Evolutionary conservation across 1,139 yeast genomes (phyloP).

Genomic region (Scheffersomyces titani): DNA sequence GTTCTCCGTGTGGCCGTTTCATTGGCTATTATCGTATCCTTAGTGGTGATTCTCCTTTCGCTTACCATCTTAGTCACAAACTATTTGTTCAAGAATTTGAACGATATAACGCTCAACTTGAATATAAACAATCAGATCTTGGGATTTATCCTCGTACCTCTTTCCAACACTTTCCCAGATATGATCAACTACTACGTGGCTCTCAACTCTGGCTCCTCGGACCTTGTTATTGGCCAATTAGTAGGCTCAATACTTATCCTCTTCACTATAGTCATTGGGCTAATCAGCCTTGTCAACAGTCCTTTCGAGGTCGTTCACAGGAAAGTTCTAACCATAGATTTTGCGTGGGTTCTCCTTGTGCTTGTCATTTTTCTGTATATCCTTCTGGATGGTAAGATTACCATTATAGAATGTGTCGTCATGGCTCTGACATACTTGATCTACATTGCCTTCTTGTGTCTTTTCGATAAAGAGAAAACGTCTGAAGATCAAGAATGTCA

Average conservation of each 20-base stretch:
- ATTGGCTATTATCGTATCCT: conserved; percentile 14
- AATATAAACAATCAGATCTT: conserved; percentile 33
- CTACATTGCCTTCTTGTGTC: conserved; percentile 28
- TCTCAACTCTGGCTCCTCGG: conserved; percentile 30
- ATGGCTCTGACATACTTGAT: conserved; percentile 42
- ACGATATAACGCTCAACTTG: conserved; percentile 26
- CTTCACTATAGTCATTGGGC: conserved; percentile 38
- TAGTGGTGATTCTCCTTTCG: conserved; percentile 22
- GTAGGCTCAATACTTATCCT: conserved; percentile 41
- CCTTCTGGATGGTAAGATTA: conserved; percentile 52
- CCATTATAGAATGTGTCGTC: conserved; percentile 42
- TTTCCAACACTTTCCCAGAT: conserved; percentile 44
- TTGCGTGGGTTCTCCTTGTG: conserved; percentile 34
- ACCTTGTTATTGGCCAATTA: conserved; percentile 43
- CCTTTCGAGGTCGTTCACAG: conserved; percentile 25
- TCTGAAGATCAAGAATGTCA: conserved; percentile 3
- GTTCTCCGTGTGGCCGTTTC: conserved; percentile 14
- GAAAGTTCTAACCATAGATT: conserved; percentile 28
- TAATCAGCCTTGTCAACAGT: conserved; percentile 27
- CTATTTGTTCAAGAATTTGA: conserved; percentile 34
- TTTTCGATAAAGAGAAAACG: conserved; percentile 8
- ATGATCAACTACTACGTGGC: conserved; percentile 38
- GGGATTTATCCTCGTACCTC: conserved; percentile 39
- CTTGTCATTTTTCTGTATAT: conserved; percentile 43
- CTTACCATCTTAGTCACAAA: conserved; percentile 40